Conservation (phyloP, 768 basidiomycete species). For the Pilatotrama ljubarskyi region DNA sequence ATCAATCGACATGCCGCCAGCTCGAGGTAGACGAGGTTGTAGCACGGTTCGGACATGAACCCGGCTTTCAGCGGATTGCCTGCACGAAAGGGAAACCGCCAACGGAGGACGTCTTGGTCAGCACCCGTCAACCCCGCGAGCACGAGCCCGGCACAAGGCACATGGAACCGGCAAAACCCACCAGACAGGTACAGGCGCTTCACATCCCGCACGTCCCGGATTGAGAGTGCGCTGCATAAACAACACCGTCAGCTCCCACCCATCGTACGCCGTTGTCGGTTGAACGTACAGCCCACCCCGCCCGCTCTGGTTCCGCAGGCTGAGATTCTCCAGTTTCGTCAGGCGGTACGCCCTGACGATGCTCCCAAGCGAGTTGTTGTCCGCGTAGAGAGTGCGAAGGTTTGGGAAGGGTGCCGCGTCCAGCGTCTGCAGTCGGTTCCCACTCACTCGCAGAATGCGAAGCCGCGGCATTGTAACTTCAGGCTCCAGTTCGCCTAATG, state of each 20-base stretch:
- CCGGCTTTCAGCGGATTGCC: conserved; percentile 66
- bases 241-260: conserved; percentile 4
- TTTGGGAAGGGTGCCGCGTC: conserved; percentile 60
- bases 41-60: conserved; percentile 75
- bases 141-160: background rate
- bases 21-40: conserved; percentile 91
- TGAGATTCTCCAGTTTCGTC: conserved; percentile 83
- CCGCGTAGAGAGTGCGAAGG: conserved; percentile 89
- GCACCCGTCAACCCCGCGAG: conserved; percentile 16
- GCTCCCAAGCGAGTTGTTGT: conserved; percentile 68
- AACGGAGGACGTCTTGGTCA: conserved; percentile 23
- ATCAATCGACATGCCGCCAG: conserved; percentile 84
- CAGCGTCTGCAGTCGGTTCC: conserved; percentile 72
- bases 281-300: conserved; percentile 63
- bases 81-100: conserved; percentile 38
- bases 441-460: conserved; percentile 82
- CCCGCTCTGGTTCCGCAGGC: conserved; percentile 85
- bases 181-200: conserved; percentile 95
- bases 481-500: conserved; percentile 53
- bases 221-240: conserved; percentile 39
- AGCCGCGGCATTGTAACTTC: conserved; percentile 63
- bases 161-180: conserved; percentile 41
- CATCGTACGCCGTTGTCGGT: conserved; percentile 17
- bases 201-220: conserved; percentile 82
- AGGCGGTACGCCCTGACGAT: conserved; percentile 58